Evolutionary conservation across 352 stramenopile genomes (phyloP).

Genomic region (Globisporangium barbulae): DNA sequence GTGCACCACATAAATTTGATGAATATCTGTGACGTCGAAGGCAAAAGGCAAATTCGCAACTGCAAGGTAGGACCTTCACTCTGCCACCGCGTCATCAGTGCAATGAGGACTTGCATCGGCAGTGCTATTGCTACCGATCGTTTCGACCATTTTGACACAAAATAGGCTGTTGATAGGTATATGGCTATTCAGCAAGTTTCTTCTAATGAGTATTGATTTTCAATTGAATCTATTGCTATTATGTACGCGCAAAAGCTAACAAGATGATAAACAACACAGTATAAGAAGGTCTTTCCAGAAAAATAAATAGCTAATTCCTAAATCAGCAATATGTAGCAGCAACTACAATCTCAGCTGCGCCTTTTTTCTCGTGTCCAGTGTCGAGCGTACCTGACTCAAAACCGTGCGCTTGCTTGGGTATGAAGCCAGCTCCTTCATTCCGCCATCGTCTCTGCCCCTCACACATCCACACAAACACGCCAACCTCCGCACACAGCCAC

Average conservation of each 20-base stretch:
- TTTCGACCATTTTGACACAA: not conserved
- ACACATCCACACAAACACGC: not conserved
- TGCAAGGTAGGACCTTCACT: not conserved
- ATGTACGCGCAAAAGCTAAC: no score
- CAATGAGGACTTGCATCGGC: conserved; percentile 5
- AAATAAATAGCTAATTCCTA: no score
- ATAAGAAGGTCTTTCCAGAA: no score
- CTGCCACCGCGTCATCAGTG: conserved; percentile 5
- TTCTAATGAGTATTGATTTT: no score
- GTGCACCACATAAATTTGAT: not conserved
- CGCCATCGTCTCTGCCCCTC: conserved; percentile 3
- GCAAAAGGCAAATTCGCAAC: not conserved
- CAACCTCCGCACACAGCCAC: not conserved
- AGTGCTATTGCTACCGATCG: not conserved
- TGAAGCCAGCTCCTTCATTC: conserved; percentile 10
- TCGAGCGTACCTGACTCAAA: not conserved
- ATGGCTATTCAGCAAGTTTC: no score
- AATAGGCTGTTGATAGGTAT: no score
- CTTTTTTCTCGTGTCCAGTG: conserved; percentile 1
- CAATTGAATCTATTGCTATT: no score
- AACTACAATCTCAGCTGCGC: not conserved
- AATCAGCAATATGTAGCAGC: not conserved
- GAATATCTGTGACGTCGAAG: not conserved
- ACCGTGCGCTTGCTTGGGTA: not conserved
- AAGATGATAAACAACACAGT: no score